These are phyloP conservation scores for Narthecium ossifragum DNA, from an alignment of 106 monocot species.

Conservation along the genomic window DNA sequence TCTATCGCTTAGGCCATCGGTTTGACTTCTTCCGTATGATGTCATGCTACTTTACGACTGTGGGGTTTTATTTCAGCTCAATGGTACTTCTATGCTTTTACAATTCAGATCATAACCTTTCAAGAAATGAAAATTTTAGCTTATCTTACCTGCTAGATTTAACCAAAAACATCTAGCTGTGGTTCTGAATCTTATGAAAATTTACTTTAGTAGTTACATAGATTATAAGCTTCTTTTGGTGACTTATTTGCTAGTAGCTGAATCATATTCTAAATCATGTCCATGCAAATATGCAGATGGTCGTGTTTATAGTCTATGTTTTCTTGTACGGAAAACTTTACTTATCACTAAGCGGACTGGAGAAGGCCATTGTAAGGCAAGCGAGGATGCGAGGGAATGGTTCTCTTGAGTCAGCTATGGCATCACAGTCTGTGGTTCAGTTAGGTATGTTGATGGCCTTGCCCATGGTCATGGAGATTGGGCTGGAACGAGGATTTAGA, in stretches of 20 bases:
- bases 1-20: constrained; percentile 87
- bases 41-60: constrained; percentile 92
- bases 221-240: too few species aligned
- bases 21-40: constrained; percentile 99
- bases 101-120: too few species aligned
- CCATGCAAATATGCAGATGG: constrained; percentile 54
- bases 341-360: constrained; percentile 80
- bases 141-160: too few species aligned
- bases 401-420: constrained; percentile 87
- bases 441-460: constrained; percentile 86
- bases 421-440: constrained; percentile 90
- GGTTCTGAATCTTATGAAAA: too few species aligned
- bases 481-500: constrained; percentile 90
- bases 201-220: too few species aligned
- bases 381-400: constrained; percentile 71
- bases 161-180: too few species aligned
- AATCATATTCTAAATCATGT: too few species aligned
- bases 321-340: constrained; percentile 91
- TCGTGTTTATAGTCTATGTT: constrained; percentile 76
- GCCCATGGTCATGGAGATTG: constrained; percentile 99
- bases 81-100: constrained; percentile 54
- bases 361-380: constrained; percentile 73
- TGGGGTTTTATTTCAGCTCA: constrained; percentile 96
- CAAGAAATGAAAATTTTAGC: too few species aligned
- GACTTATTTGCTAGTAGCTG: too few species aligned